Base-by-base conservation (phyloP, 2,329 filamentous ascomycete genomes). In the Hirsutella rhossiliensis region DNA sequence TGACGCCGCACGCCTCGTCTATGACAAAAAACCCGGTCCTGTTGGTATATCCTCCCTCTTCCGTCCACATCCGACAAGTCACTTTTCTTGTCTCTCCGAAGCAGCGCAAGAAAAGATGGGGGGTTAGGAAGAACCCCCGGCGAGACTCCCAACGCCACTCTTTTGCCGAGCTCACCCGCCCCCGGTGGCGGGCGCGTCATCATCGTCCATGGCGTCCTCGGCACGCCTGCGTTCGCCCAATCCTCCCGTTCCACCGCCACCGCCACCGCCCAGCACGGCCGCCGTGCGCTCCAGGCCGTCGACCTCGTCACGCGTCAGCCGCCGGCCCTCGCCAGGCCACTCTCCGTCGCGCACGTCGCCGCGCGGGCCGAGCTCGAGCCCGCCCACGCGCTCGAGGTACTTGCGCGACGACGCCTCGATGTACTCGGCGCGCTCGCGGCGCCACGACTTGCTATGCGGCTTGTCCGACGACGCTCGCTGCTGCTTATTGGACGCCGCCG, bases 341-440 rank as follows among this genome's bases (percentile, higher is more conserved):
- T 82, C 76, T 11, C 78, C 79, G 54, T 81, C 78, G 47, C 75
- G 70, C 40, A 82, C 71, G 54, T 79, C 79, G 11, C 80, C 80
- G 47, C 73, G 65, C 5, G 65, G 59, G 3, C 75, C 79, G 30
- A 84, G 59, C 54, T 87, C 82, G 45, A 89, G 64, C 0, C 84
- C 84, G 39, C 79, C 69, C 38, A 78, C 69, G 27, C 66, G 72
- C 65, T 94, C 86, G 36, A 96, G 67, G 58, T 94, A 85, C 47
- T 84, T 73, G 52, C 78, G 71, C 42, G 86, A 85, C 55, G 88
- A 81, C 43, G 75, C 75, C 63, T 96, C 89, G 41, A 97, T 80
- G 59, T 97, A 97, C 51, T 84, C 76, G 45, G 82, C 72, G 47
- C 90, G 72, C 59, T 92, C 80, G 43, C 80, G 75, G 34, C 80